Percentiles rank a stretch among this genome's conserved stretches.
Evolutionary conservation across 495 filamentous ascomycete genomes (phyloP).

Genomic region (Rostrohypoxylon terebratum): DNA sequence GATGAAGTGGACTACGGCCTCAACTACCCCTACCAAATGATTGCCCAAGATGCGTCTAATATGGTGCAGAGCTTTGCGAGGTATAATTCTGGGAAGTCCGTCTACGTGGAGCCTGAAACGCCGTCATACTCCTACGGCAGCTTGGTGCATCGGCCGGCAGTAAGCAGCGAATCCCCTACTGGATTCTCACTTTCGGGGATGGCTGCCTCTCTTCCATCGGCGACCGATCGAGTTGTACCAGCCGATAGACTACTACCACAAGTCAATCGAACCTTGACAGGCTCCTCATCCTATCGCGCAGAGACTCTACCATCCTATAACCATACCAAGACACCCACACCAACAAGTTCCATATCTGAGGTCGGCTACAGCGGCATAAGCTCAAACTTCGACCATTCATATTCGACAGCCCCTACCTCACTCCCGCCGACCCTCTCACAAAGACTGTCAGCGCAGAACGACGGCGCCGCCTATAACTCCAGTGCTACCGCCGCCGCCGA

Average conservation of each 20-base stretch:
- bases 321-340: slow-evolving; percentile 29
- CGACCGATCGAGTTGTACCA: slow-evolving; percentile 57
- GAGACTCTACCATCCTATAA: slow-evolving; percentile 40
- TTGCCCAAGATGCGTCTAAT: slow-evolving; percentile 49
- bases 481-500: slow-evolving; percentile 20
- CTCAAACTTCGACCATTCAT: slow-evolving; percentile 33
- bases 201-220: slow-evolving; percentile 54
- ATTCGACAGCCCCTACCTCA: slow-evolving; percentile 12
- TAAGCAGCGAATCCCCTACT: slow-evolving; percentile 45
- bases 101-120: slow-evolving; percentile 52
- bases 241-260: slow-evolving; percentile 48
- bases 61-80: slow-evolving; percentile 50
- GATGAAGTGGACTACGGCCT: slow-evolving; percentile 59
- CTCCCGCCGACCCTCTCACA: slow-evolving; percentile 21
- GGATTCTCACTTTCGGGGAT: slow-evolving; percentile 56
- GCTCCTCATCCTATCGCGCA: slow-evolving; percentile 41
- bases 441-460: slow-evolving; percentile 19
- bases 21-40: slow-evolving; percentile 47
- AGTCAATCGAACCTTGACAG: slow-evolving; percentile 46
- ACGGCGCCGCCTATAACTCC: slow-evolving; percentile 20
- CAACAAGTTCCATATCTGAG: slow-evolving; percentile 33
- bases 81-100: slow-evolving; percentile 44
- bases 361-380: slow-evolving; percentile 40
- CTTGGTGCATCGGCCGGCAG: slow-evolving; percentile 54
- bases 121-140: slow-evolving; percentile 45